Evolutionary conservation across 345 rosid species (phyloP), one percentile per base, ranked within the genome.

Genomic region (Erucastrum elatum): DNA sequence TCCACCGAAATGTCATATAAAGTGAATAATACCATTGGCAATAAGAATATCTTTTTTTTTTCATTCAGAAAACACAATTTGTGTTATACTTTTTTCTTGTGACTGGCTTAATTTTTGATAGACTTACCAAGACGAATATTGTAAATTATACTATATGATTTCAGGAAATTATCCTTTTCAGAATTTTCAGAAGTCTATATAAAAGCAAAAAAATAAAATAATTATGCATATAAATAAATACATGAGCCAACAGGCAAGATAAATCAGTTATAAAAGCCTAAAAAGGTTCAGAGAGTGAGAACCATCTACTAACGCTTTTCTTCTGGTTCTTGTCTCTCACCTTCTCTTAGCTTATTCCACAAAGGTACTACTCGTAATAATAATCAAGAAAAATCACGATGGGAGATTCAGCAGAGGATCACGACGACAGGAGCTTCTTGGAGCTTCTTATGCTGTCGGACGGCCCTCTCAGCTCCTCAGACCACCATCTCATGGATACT

Each of bases 371-470:
- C 64, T 8, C 30, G 4, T 33, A 64, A 39, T 46, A 51, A 46
- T 3, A 70, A 58, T 30, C 62, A 73, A 79, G 53, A 16, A 70
- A 35, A 56, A 4, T 13, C 29, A 64, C 29, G n/a, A 90, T 92
- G 95, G 90, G 86, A 17, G 86, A 80, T 71, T 33, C 70, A 9
- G 2, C 58, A 46, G 83, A 75, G 69, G 64, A 59, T 75, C 82
- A 74, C 7, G 69, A 66, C 16, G 69, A 71, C 67, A 8, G 33
- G 33, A 89, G 91, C 81, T 89, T 89, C 82, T 90, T 92, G 61
- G 90, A 89, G 84, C 75, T 90, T 70, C 83, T 90, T 39, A 84
- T 91, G 77, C 79, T 88, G 0, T 82, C 82, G 16, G 89, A 77
- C 5, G 82, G 81, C 8, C 65, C 58, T 65, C 72, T 71, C 16